These are phyloP conservation scores for Helianthus tuberosus DNA, from an alignment of 129 eudicot species.

Conservation along the genomic window DNA sequence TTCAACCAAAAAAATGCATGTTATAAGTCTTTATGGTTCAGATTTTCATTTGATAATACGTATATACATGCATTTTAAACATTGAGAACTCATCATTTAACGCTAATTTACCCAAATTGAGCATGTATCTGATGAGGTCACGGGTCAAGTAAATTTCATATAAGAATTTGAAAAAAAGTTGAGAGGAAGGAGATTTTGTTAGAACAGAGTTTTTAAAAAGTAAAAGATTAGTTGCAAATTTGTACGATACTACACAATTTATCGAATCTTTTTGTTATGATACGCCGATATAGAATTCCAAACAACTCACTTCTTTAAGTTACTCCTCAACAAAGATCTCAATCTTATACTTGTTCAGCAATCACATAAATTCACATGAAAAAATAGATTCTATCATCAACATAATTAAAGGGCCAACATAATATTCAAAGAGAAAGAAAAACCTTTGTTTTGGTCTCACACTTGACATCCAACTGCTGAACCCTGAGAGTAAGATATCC, in stretches of 20 bases:
- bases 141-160: not conserved
- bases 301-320: not conserved
- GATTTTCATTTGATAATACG: not conserved
- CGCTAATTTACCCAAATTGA: not conserved
- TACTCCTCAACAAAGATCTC: conserved; percentile 4
- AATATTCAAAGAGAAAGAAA: not conserved
- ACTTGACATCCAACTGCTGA: conserved; percentile 83
- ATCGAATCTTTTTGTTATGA: not conserved
- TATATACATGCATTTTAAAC: not conserved
- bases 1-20: not conserved
- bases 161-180: not conserved
- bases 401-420: not conserved
- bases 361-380: not conserved
- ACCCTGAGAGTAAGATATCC: conserved; percentile 80
- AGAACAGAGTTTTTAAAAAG: not conserved
- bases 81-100: not conserved
- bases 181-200: not conserved
- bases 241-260: not conserved
- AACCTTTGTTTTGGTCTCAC: conserved; percentile 98
- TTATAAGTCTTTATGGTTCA: not conserved
- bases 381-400: not conserved
- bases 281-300: not conserved
- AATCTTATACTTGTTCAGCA: conserved; percentile 1
- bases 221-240: not conserved
- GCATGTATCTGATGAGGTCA: not conserved